Evolutionary conservation across 2,329 filamentous ascomycete genomes (phyloP), one percentile per base, ranked within the genome.

Genomic region (Epichloe typhina): DNA sequence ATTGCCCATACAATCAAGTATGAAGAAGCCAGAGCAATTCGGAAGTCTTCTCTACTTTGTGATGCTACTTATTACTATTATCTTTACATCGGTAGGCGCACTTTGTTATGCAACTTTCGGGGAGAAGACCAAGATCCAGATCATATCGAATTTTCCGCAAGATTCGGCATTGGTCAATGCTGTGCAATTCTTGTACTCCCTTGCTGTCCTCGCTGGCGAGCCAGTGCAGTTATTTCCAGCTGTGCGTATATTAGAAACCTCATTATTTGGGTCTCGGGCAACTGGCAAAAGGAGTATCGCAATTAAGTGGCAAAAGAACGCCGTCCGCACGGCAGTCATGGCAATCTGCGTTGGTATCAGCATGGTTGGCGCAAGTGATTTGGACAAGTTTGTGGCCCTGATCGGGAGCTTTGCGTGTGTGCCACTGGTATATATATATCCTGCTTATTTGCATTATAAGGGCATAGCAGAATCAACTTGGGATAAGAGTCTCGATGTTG

Each of bases 221-320:
- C 84, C 84, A 0, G 84, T 88, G 2, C 84, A 88, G 64, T 73
- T 88, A 44, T 88, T 87, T 68, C 84, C 84, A 0, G 82, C 84
- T 7, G 71, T 85, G 48, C 77, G 84, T 56, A 88, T 87, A 60
- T 71, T 87, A 49, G 84, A 88, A 66, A 78, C 76, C 19, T 76
- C 72, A 43, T 61, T 87, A 15, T 86, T 88, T 53, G 81, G 80
- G n/a, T 72, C 76, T 53, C 73, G 75, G 51, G 84, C 82, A 0
- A 68, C 67, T 5, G 84, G 84, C 36, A 87, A 84, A 68, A 78
- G 76, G 58, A 77, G 76, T 54, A 63, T 69, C 36, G 67, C 72
- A 38, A 84, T 82, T 55, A 88, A 88, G 63, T 88, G 84, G 84
- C 81, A 82, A 67, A 88, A 88, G 74, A 88, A 88, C 57, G 73